Conservation (phyloP, 2,329 filamentous ascomycete genomes). For the Aspergillus alliaceus region DNA sequence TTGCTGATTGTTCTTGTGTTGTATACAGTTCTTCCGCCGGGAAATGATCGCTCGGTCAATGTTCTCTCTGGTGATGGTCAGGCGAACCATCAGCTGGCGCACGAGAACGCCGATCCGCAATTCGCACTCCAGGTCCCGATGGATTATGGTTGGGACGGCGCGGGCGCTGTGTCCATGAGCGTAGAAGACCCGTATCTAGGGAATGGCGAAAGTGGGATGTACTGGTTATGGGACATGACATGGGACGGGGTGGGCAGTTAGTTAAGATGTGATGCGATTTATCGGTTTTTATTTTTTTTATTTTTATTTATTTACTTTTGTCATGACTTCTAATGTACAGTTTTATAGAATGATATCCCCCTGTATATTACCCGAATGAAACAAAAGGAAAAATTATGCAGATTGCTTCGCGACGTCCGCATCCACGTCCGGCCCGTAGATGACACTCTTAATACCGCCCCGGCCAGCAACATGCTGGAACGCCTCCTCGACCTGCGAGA, state of each 20-base stretch:
- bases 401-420: conserved; percentile 13
- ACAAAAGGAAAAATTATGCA: background rate
- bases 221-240: conserved; percentile 32
- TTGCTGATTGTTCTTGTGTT: background rate
- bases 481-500: conserved; percentile 75
- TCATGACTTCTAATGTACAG: background rate
- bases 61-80: background rate
- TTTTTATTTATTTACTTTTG: background rate
- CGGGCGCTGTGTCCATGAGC: background rate
- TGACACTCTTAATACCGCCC: conserved; percentile 51
- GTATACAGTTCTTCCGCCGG: conserved; percentile 10
- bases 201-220: conserved; percentile 25
- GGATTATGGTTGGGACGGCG: conserved; percentile 11
- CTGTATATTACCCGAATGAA: background rate
- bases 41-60: conserved; percentile 8
- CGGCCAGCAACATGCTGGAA: conserved; percentile 81
- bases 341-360: background rate
- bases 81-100: background rate
- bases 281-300: background rate
- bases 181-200: conserved; percentile 4
- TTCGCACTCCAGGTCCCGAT: conserved; percentile 5
- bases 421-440: conserved; percentile 31
- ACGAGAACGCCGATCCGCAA: background rate
- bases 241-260: conserved; percentile 19
- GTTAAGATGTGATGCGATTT: too few relatives aligned